Base-by-base conservation (phyloP, 2,329 filamentous ascomycete species). In the Aureobasidium mangrovei region DNA sequence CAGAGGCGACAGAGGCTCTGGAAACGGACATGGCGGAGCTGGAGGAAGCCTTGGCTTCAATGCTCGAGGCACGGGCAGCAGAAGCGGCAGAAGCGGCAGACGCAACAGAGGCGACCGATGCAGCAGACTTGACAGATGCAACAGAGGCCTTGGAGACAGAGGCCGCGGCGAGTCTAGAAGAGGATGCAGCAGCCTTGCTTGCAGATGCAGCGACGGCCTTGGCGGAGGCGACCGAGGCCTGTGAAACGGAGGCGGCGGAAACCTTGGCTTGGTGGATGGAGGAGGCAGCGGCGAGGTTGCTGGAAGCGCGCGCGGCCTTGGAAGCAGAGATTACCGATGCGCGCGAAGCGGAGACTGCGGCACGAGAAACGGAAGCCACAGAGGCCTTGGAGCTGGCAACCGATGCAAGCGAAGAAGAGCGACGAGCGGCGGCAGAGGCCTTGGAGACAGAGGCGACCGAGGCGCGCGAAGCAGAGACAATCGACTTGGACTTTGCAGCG, bases 131-230 rank as follows among this genome's bases (percentile, higher is more conserved):
- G 9, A 53, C 49, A 10, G 49, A 53, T n/a, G 49, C 49, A 53
- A 33, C 49, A 4, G 49, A 53, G 27, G 41, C 49, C 49, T 53
- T 53, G 41, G 49, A 53, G 48, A 39, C 48, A 38, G 48, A 52
- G 26, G 31, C 32, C 39, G 41, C 35, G 26, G 49, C 49, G 7
- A 53, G 49, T 44, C 49, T 44, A 29, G 49, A 26, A 29, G 49
- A 44, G 28, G 40, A 44, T 27, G 49, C 49, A 12, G 35, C 18
- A 38, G 8, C 49, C 31, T 41, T 38, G 27, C 40, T 44, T 24
- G 7, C 3, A 27, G 49, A 53, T 26, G 49, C 49, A 26, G 18
- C 27, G 18, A 53, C 49, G n/a, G 49, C 44, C 5, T 45, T 53
- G 32, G n/a, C 32, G 8, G 49, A 53, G n/a, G 49, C 49, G 35